These are phyloP conservation scores for Micromonas pusilla DNA, from an alignment of 139 green algal genomes.

Conservation along the genomic window DNA sequence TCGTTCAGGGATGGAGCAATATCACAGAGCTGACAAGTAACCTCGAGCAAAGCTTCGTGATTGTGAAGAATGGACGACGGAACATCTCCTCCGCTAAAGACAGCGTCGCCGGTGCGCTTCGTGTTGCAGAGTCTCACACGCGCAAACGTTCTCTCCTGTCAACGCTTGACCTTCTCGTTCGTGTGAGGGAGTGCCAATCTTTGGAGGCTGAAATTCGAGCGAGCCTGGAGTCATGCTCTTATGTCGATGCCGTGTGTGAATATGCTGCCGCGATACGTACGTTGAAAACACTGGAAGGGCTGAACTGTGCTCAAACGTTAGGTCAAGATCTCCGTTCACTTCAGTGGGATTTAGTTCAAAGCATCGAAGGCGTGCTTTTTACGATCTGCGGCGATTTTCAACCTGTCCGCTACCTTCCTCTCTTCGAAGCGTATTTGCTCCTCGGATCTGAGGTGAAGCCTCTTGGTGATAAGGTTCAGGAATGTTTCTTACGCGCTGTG, in stretches of 20 bases:
- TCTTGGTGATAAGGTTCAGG: slow-evolving; percentile 9
- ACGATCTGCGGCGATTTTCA: slow-evolving; percentile 1
- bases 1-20: neutral
- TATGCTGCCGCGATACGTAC: neutral
- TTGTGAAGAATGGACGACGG: slow-evolving; percentile 3
- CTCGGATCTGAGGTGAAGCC: slow-evolving; percentile 1
- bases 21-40: neutral
- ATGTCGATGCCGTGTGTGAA: neutral
- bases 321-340: neutral
- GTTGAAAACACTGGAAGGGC: neutral
- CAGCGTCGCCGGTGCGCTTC: neutral
- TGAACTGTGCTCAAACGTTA: neutral
- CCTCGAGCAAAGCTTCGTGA: neutral
- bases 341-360: neutral
- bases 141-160: neutral
- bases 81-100: neutral
- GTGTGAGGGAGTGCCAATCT: neutral
- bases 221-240: neutral
- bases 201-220: neutral
- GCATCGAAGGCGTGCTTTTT: neutral
- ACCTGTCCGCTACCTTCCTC: neutral
- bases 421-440: neutral
- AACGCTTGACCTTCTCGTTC: neutral
- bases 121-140: neutral
- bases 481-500: neutral